These are phyloP conservation scores for Panicum hallii DNA, from an alignment of 202 grass and related monocot genomes.

Conservation along the genomic window DNA sequence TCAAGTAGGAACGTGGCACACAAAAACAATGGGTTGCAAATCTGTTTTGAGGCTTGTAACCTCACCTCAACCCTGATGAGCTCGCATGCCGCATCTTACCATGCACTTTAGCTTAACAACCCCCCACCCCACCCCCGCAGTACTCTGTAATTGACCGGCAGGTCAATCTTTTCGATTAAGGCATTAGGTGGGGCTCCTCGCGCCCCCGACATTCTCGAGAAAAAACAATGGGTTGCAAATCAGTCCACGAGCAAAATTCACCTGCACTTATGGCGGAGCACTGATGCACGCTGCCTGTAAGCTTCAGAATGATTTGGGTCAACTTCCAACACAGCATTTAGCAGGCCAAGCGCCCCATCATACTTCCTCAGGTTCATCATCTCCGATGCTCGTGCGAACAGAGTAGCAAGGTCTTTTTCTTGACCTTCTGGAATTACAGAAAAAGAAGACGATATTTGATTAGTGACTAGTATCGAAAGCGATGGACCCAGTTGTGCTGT, in stretches of 20 bases:
- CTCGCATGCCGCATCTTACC: no score
- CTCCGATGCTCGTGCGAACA: slow-evolving; percentile 77
- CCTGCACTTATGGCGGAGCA: slow-evolving; percentile 82
- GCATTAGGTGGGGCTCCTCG: no score
- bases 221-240: not conserved
- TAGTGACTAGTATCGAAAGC: not conserved
- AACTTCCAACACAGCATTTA: slow-evolving; percentile 74
- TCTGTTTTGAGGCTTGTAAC: not conserved
- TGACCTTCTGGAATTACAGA: slow-evolving; percentile 57
- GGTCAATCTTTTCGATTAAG: no score
- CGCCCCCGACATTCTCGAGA: no score
- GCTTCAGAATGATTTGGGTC: slow-evolving; percentile 87
- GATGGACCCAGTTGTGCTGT: not conserved
- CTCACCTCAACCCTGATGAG: no score
- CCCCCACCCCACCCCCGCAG: no score
- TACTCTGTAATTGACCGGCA: no score
- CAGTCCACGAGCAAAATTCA: slow-evolving; percentile 28
- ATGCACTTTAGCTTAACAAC: no score
- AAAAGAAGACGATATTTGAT: not conserved
- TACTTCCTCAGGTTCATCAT: slow-evolving; percentile 83
- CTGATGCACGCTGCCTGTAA: slow-evolving; percentile 73
- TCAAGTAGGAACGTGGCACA: not conserved
- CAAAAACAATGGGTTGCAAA: not conserved
- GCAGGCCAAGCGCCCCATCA: slow-evolving; percentile 70
- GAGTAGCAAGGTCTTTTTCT: slow-evolving; percentile 62